phyloP scores from a whole-genome alignment of 2,329 filamentous ascomycete genomes.

The Aspergillus sp. region DNA sequence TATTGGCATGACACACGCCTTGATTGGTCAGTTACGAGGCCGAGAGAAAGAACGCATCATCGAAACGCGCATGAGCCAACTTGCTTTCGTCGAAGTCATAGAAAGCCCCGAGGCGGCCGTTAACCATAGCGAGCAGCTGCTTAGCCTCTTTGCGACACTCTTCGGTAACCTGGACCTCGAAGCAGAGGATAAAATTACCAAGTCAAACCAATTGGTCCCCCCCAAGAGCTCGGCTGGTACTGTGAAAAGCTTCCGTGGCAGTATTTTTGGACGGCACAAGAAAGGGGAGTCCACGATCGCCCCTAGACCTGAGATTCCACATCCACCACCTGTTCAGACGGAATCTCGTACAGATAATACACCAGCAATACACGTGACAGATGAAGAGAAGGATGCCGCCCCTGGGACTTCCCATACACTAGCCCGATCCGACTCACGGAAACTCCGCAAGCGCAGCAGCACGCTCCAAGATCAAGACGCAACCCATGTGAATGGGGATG shows the following conservation, averaged over 20 bases:
- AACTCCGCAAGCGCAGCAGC: slow-evolving; percentile 31
- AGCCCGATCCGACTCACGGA: slow-evolving; percentile 32
- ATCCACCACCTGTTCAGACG: not conserved
- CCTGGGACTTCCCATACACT: slow-evolving; percentile 28
- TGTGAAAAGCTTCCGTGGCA: slow-evolving; percentile 66
- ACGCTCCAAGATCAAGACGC: slow-evolving; percentile 28
- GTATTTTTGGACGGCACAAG: slow-evolving; percentile 69
- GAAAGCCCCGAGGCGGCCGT: slow-evolving; percentile 84
- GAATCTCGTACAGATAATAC: slow-evolving; percentile 45
- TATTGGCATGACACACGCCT: slow-evolving; percentile 44
- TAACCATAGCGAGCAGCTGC: slow-evolving; percentile 80
- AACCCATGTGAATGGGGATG: slow-evolving; percentile 22
- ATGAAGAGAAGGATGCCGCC: slow-evolving; percentile 48
- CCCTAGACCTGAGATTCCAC: not conserved
- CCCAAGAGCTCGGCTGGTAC: slow-evolving; percentile 71
- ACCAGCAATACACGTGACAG: slow-evolving; percentile 75
- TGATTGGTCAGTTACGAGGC: slow-evolving; percentile 74
- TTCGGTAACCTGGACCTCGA: slow-evolving; percentile 63
- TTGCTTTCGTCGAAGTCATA: slow-evolving; percentile 76
- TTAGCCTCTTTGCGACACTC: slow-evolving; percentile 75
- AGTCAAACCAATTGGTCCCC: slow-evolving; percentile 48
- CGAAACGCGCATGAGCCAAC: slow-evolving; percentile 94
- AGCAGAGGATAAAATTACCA: slow-evolving; percentile 19
- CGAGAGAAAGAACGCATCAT: slow-evolving; percentile 82
- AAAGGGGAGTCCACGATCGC: slow-evolving; percentile 28